phyloP scores from a whole-genome alignment of 208 protist genomes.

The Novymonas esmeraldas region DNA sequence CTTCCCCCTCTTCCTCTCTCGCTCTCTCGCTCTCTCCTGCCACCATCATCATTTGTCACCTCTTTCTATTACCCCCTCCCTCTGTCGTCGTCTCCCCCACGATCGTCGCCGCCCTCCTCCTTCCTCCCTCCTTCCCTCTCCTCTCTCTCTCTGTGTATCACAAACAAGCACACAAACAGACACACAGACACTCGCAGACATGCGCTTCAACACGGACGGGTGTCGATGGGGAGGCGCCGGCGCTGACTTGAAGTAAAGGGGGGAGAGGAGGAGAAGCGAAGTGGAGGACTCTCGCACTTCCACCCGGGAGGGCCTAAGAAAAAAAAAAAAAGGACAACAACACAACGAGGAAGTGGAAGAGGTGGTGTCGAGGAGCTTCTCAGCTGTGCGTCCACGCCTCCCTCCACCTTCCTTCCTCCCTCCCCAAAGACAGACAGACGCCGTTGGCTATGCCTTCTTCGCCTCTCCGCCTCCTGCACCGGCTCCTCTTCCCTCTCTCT shows the following conservation, averaged over 20 bases:
- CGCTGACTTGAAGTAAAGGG: too few relatives aligned
- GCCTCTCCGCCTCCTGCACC: not conserved
- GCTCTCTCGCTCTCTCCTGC: not conserved
- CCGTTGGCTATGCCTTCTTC: too few relatives aligned
- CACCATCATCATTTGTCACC: not conserved
- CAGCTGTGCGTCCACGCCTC: too few relatives aligned
- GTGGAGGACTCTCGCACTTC: too few relatives aligned
- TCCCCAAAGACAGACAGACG: too few relatives aligned
- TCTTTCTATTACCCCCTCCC: not conserved
- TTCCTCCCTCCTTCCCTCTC: not conserved
- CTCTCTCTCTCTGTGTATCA: not conserved
- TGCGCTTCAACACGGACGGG: too few relatives aligned
- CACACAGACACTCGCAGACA: not conserved
- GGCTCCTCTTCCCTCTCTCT: constrained; percentile 8
- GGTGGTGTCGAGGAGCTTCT: too few relatives aligned
- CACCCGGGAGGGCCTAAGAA: too few relatives aligned
- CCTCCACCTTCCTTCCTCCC: too few relatives aligned
- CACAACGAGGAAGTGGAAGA: not conserved
- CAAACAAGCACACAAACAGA: too few relatives aligned
- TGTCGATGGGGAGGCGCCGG: too few relatives aligned
- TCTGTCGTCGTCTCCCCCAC: not conserved
- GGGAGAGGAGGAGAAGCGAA: too few relatives aligned
- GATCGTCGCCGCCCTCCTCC: not conserved
- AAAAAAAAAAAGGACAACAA: not conserved
- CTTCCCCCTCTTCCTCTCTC: not conserved